Percentiles rank a stretch among this genome's conserved stretches.
phyloP scores from a whole-genome alignment of 257 asterid species.

The Gentiana straminea region DNA sequence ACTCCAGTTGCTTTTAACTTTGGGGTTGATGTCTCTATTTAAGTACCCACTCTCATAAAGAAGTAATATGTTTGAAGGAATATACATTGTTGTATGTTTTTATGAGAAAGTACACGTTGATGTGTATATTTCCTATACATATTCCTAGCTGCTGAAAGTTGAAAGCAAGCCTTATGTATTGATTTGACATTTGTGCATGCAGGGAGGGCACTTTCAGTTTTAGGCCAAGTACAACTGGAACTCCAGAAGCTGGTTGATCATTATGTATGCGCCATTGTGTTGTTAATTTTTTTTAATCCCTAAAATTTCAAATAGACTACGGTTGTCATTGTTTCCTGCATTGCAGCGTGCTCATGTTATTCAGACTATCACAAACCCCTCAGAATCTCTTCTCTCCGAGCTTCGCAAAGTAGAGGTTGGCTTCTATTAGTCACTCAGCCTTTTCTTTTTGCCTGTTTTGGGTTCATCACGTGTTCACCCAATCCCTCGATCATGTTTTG shows the following conservation, averaged over 20 bases:
- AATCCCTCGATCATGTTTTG: too few species aligned
- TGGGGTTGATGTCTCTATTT: too few species aligned
- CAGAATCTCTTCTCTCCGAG: slow-evolving; percentile 91
- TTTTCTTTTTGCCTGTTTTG: background rate
- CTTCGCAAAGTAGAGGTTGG: slow-evolving; percentile 96
- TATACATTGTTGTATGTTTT: too few species aligned
- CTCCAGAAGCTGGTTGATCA: slow-evolving; percentile 78
- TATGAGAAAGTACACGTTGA: too few species aligned
- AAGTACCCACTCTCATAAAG: too few species aligned
- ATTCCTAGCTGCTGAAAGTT: too few species aligned
- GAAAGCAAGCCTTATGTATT: too few species aligned
- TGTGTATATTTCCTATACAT: too few species aligned
- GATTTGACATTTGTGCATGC: slow-evolving; percentile 13
- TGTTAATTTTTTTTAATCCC: background rate
- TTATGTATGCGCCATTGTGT: slow-evolving; percentile 49
- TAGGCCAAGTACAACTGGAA: slow-evolving; percentile 78
- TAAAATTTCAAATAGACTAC: background rate
- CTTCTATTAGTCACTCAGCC: background rate
- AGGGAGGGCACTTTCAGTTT: slow-evolving; percentile 65
- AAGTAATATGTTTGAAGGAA: too few species aligned
- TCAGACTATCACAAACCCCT: slow-evolving; percentile 83
- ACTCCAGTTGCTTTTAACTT: too few species aligned
- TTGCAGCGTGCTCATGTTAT: slow-evolving; percentile 78
- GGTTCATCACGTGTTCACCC: too few species aligned
- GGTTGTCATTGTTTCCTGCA: slow-evolving; percentile 22